phyloP scores from a whole-genome alignment of 2,329 filamentous ascomycete genomes.

The Claviceps sp. region DNA sequence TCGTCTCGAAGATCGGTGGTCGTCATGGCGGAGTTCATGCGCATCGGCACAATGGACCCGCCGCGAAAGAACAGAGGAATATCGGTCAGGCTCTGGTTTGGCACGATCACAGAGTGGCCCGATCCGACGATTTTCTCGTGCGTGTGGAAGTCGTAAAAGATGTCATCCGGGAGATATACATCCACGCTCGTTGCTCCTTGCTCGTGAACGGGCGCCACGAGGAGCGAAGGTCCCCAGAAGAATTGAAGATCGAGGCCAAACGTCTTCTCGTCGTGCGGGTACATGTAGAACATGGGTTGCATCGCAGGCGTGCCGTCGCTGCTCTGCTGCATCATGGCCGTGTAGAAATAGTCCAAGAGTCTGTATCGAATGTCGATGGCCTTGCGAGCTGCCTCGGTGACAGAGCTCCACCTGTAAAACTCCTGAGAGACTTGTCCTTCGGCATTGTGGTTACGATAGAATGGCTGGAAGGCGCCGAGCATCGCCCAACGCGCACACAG shows the following conservation, averaged over 20 bases:
- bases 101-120: constrained; percentile 19
- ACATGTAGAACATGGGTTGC: constrained; percentile 57
- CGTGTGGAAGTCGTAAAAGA: constrained; percentile 36
- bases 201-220: constrained; percentile 31
- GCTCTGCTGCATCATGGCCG: constrained; percentile 47
- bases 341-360: constrained; percentile 65
- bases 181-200: constrained; percentile 26
- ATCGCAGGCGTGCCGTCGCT: constrained; percentile 47
- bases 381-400: constrained; percentile 47
- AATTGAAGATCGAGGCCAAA: constrained; percentile 32
- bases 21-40: constrained; percentile 42
- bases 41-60: constrained; percentile 47
- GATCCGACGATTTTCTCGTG: constrained; percentile 25
- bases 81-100: constrained; percentile 23
- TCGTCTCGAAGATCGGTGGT: constrained; percentile 48
- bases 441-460: constrained; percentile 54
- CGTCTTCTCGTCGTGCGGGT: constrained; percentile 34
- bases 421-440: constrained; percentile 36
- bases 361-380: constrained; percentile 57
- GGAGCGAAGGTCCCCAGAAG: constrained; percentile 30
- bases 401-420: constrained; percentile 52
- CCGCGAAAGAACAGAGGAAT: constrained; percentile 54
- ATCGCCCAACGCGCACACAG: constrained; percentile 55
- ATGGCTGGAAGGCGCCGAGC: constrained; percentile 52
- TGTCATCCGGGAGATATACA: constrained; percentile 32